phyloP scores from a whole-genome alignment of 805 yeast genomes.

The Martiniozyma abietophila region DNA sequence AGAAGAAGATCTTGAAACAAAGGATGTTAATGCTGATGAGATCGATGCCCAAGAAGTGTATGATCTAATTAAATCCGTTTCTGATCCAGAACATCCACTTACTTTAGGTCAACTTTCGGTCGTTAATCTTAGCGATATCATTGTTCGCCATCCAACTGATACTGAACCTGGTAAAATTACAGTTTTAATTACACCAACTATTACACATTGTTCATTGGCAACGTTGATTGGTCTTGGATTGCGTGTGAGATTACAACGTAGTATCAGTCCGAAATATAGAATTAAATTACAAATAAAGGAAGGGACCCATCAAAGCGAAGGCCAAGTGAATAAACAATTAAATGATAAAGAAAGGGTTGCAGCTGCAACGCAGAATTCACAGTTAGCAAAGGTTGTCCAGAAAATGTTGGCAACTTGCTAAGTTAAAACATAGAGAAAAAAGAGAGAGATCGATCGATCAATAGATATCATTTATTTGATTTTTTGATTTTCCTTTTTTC shows the following conservation, averaged over 20 bases:
- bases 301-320: conserved; percentile 93
- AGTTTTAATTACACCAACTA: conserved; percentile 90
- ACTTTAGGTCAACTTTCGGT: conserved; percentile 92
- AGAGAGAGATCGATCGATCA: no score
- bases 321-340: conserved; percentile 91
- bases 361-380: conserved; percentile 97
- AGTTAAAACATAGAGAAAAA: not conserved
- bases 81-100: conserved; percentile 97
- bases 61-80: conserved; percentile 74
- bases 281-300: conserved; percentile 72
- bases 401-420: conserved; percentile 81
- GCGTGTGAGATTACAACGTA: conserved; percentile 81
- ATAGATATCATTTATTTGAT: no score
- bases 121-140: conserved; percentile 75
- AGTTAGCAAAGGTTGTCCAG: conserved; percentile 78
- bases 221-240: conserved; percentile 93
- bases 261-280: conserved; percentile 78
- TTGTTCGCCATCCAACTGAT: conserved; percentile 45
- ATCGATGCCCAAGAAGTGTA: conserved; percentile 80
- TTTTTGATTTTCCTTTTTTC: not conserved
- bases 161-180: conserved; percentile 59
- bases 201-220: conserved; percentile 94
- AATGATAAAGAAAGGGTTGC: conserved; percentile 97
- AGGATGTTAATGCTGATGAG: not conserved
- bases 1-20: not conserved